Evolutionary conservation across 139 green algal species (phyloP).

Genomic region (Tetratostichococcus sp.): DNA sequence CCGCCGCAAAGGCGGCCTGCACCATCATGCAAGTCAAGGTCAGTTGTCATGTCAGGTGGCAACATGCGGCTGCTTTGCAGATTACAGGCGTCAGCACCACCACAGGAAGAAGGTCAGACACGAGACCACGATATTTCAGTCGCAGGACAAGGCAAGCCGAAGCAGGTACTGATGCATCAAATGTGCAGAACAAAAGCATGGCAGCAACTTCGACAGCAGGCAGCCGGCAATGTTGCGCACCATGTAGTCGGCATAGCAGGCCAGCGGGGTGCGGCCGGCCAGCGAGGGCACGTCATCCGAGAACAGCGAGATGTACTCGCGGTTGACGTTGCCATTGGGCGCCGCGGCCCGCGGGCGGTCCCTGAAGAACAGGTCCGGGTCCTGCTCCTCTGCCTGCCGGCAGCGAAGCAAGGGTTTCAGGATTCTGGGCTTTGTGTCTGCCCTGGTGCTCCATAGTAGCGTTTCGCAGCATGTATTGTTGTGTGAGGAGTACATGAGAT

Average conservation of each 20-base stretch:
- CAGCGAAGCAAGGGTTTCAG: not conserved
- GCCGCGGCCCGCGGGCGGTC: conserved; percentile 58
- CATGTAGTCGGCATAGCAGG: conserved; percentile 90
- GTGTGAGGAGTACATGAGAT: too few relatives aligned
- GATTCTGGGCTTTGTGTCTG: not conserved
- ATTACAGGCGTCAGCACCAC: too few relatives aligned
- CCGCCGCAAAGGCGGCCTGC: not conserved
- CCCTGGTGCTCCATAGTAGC: not conserved
- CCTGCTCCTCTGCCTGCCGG: conserved; percentile 52
- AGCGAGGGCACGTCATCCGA: conserved; percentile 66
- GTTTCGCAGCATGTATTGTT: too few relatives aligned
- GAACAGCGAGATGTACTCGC: conserved; percentile 80
- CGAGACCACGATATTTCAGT: too few relatives aligned
- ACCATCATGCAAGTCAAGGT: not conserved
- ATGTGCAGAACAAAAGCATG: too few relatives aligned
- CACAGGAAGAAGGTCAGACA: too few relatives aligned
- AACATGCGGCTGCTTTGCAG: too few relatives aligned
- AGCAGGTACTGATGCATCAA: too few relatives aligned
- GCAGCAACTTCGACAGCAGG: too few relatives aligned
- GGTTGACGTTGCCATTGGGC: conserved; percentile 54
- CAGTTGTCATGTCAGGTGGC: too few relatives aligned
- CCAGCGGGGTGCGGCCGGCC: conserved; percentile 49
- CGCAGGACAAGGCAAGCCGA: too few relatives aligned
- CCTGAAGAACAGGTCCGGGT: conserved; percentile 85
- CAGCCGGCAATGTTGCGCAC: too few relatives aligned